These are phyloP conservation scores for Dalbergia oliveri DNA, from an alignment of 306 rosid species.

Conservation along the genomic window DNA sequence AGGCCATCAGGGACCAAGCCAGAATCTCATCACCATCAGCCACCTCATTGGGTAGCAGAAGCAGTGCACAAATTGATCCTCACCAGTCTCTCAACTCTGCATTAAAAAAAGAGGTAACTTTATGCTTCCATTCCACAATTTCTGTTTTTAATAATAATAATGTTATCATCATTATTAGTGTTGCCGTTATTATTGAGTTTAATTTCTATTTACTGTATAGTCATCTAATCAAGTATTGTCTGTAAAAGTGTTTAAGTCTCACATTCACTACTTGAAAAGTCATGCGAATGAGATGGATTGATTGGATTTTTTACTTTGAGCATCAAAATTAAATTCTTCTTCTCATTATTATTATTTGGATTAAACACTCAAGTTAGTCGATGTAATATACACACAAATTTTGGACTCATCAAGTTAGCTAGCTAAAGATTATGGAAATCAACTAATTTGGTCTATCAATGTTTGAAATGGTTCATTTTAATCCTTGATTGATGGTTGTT, in stretches of 20 bases:
- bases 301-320: no score
- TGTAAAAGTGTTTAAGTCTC: no score
- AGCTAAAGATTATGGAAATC: not conserved
- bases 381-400: no score
- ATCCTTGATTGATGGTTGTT: not conserved
- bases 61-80: conserved; percentile 47
- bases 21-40: conserved; percentile 44
- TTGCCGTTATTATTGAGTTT: not conserved
- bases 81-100: conserved; percentile 56
- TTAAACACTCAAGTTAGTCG: not conserved
- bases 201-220: no score
- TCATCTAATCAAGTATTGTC: no score
- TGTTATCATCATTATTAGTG: not conserved
- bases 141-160: not conserved
- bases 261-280: no score
- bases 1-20: conserved; percentile 46
- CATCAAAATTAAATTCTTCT: no score
- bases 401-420: not conserved
- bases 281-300: no score
- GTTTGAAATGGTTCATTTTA: not conserved
- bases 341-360: not conserved
- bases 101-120: conserved; percentile 68
- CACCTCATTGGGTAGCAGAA: not conserved
- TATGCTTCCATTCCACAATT: conserved; percentile 11
- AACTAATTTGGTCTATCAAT: no score